Evolutionary conservation across 768 basidiomycete genomes (phyloP).

Genomic region (Boletus patriciae): DNA sequence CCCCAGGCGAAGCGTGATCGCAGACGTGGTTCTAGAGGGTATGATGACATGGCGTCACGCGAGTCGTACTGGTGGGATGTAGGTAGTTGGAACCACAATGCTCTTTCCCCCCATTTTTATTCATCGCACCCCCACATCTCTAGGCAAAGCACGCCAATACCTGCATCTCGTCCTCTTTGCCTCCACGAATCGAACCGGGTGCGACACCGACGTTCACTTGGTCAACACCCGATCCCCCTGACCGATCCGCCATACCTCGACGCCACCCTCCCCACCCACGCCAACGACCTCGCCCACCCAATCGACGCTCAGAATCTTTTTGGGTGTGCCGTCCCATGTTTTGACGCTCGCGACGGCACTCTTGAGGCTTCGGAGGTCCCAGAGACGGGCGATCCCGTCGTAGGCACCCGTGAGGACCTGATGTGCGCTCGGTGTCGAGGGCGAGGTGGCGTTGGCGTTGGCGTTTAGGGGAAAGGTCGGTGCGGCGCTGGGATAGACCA

Average conservation of each 20-base stretch:
- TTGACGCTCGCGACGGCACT: slow-evolving; percentile 64
- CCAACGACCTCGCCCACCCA: slow-evolving; percentile 57
- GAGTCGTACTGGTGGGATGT: no score
- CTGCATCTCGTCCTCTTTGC: no score
- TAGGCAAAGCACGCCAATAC: no score
- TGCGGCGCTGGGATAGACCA: slow-evolving; percentile 33
- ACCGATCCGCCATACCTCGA: slow-evolving; percentile 62
- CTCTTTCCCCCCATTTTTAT: background rate
- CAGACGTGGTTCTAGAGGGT: no score
- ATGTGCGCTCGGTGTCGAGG: slow-evolving; percentile 20
- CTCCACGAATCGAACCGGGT: background rate
- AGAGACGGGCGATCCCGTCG: slow-evolving; percentile 73
- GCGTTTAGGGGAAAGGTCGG: background rate
- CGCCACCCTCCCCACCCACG: slow-evolving; percentile 63
- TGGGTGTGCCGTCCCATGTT: slow-evolving; percentile 48
- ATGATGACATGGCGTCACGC: no score
- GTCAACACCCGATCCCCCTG: slow-evolving; percentile 20
- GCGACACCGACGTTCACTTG: background rate
- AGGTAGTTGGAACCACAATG: no score
- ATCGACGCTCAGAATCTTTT: slow-evolving; percentile 61
- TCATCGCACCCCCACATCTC: no score
- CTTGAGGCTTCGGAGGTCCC: slow-evolving; percentile 74
- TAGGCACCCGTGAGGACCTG: slow-evolving; percentile 74
- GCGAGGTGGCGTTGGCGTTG: background rate
- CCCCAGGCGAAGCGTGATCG: no score